Conservation (phyloP, 83 land plant species). For the Picea engelmannii region DNA sequence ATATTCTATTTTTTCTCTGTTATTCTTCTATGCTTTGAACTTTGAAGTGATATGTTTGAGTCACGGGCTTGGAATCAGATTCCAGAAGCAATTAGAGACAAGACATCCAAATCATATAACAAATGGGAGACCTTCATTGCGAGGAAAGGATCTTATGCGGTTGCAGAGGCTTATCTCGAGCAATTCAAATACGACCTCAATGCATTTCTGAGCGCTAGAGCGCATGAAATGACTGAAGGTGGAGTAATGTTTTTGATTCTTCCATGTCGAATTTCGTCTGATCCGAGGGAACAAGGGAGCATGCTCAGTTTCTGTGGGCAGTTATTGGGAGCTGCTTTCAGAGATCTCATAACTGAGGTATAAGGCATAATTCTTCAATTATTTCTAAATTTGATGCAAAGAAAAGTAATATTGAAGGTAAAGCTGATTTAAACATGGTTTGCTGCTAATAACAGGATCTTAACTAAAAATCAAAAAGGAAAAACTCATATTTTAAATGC, state of each 20-base stretch:
- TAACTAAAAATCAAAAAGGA: too few species aligned
- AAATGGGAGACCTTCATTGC: not conserved
- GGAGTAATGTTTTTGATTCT: not conserved
- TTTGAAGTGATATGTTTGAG: too few species aligned
- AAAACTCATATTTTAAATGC: too few species aligned
- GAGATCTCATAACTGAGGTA: not conserved
- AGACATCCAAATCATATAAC: not conserved
- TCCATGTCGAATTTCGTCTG: slow-evolving; percentile 3
- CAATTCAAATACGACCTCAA: not conserved
- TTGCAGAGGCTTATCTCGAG: not conserved
- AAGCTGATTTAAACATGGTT: too few species aligned
- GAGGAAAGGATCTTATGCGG: not conserved
- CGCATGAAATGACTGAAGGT: not conserved
- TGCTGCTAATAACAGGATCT: too few species aligned
- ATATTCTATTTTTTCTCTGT: too few species aligned
- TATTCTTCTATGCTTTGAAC: too few species aligned
- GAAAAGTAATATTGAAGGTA: too few species aligned
- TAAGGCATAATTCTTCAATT: too few species aligned
- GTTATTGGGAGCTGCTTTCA: not conserved
- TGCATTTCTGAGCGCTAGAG: slow-evolving; percentile 3
- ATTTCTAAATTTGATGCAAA: too few species aligned
- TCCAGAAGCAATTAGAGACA: not conserved
- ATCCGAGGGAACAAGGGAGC: not conserved
- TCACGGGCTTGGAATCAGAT: not conserved
- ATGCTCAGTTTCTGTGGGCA: not conserved